A percentile compares a stretch with the other conserved stretches of the same genome.
Conservation (phyloP, 805 yeast genomes). For the Starmerella tilneyi region DNA sequence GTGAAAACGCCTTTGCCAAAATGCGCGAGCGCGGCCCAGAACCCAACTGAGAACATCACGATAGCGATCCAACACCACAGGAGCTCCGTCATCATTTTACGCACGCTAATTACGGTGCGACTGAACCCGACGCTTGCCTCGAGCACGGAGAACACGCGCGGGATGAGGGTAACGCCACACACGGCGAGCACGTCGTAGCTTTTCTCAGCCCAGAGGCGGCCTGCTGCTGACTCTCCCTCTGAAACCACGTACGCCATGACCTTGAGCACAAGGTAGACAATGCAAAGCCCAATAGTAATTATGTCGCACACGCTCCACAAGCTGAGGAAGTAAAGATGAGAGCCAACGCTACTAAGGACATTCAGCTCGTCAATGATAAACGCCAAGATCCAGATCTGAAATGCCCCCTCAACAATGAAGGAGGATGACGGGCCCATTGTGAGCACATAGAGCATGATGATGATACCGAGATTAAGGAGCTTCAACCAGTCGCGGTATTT, state of each 20-base stretch:
- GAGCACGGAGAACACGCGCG: constrained; percentile 41
- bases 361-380: constrained; percentile 40
- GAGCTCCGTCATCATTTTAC: constrained; percentile 43
- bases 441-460: constrained; percentile 28
- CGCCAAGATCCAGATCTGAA: constrained; percentile 40
- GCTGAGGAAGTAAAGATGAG: constrained; percentile 38
- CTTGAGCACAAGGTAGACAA: constrained; percentile 28
- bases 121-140: constrained; percentile 46
- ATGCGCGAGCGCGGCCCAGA: constrained; percentile 45
- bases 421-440: constrained; percentile 22
- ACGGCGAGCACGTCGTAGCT: constrained; percentile 31
- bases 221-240: background rate
- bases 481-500: constrained; percentile 32
- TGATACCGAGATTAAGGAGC: constrained; percentile 28
- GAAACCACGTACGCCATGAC: constrained; percentile 16
- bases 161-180: constrained; percentile 40
- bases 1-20: constrained; percentile 37
- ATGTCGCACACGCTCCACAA: constrained; percentile 48
- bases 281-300: constrained; percentile 35
- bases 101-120: constrained; percentile 41
- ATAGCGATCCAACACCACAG: constrained; percentile 41
- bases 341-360: constrained; percentile 39
- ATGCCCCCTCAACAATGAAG: constrained; percentile 31
- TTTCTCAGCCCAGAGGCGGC: constrained; percentile 6
- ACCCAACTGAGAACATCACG: constrained; percentile 43